Base-by-base conservation (phyloP, 495 filamentous ascomycete genomes). In the Talaromyces stipitatus region DNA sequence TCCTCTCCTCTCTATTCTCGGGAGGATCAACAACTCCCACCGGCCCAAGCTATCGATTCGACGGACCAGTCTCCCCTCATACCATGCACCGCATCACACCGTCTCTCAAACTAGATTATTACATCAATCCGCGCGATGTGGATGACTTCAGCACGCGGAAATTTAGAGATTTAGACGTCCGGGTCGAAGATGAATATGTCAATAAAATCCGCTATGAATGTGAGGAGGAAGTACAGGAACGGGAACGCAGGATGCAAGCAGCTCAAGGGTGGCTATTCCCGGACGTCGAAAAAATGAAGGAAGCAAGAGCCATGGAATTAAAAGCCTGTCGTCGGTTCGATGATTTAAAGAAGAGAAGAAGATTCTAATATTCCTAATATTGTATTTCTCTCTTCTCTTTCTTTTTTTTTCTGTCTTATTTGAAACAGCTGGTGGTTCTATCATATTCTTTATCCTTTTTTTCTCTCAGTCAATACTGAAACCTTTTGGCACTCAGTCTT, bases 231-330 rank as follows among this genome's bases (percentile, higher is more conserved):
- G 68, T 79, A 51, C 69, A 78, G 38, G 67, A 78, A 52, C 80
- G 83, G 67, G 78, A 82, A 55, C 77, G 82, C 28, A 76, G 91
- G 71, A 72, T 84, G 43, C 82, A 96, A 51, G 87, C 89, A 28
- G 92, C 94, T 2, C 84, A 88, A 63, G 92, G 94, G 11, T 96
- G 90, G 88, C 91, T 97, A 64, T 89, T 82, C 71, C 80, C 79
- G 38, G 90, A 96, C 66, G 73, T 77, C 30, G 85, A 85, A 54
- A 89, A 89, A 78, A 82, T 96, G 84, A 76, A 81, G 58, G 68
- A 74, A 57, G 86, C 86, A 24, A 72, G 80, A 36, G 72, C 75
- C 4, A 79, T 88, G 76, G 78, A 85, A 57, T 71, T 82, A 70
- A 78, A 73, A 68, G 79, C 70, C 60, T 88, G 85, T 66, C 67